Conservation (phyloP, 2,329 filamentous ascomycete genomes). For the Elsinoe necatrix region DNA sequence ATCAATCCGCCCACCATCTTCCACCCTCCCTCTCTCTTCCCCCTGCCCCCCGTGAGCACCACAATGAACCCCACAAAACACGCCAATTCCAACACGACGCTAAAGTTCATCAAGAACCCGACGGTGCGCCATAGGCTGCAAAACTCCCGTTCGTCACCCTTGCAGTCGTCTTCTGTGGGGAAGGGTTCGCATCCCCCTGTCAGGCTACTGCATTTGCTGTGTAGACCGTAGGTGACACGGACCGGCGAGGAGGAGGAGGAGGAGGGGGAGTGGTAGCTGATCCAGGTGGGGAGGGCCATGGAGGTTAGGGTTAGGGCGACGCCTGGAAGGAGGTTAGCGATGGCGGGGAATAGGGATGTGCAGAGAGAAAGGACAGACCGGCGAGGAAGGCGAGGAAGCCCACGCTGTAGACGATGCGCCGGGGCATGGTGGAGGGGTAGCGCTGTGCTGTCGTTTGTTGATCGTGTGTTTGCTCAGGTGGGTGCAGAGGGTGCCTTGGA, state of each 20-base stretch:
- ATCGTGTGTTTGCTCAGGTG: not conserved
- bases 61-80: slow-evolving; percentile 71
- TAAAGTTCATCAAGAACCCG: slow-evolving; percentile 79
- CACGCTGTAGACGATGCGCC: slow-evolving; percentile 41
- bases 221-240: slow-evolving; percentile 65
- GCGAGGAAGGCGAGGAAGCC: slow-evolving; percentile 41
- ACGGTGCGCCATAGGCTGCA: slow-evolving; percentile 87
- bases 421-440: slow-evolving; percentile 35
- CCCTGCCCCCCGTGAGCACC: slow-evolving; percentile 68
- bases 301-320: slow-evolving; percentile 63
- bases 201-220: slow-evolving; percentile 68
- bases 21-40: slow-evolving; percentile 76
- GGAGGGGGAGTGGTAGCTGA: slow-evolving; percentile 43
- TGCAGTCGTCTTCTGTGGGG: slow-evolving; percentile 60
- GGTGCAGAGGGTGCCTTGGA: not conserved
- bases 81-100: slow-evolving; percentile 72
- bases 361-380: slow-evolving; percentile 25
- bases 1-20: slow-evolving; percentile 62
- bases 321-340: slow-evolving; percentile 39
- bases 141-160: slow-evolving; percentile 61
- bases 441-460: not conserved
- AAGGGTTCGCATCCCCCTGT: slow-evolving; percentile 57
- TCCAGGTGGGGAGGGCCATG: slow-evolving; percentile 63
- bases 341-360: not conserved
- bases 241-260: slow-evolving; percentile 43